Conservation (phyloP, 2,329 filamentous ascomycete species). For the Drechslerella dactyloides region DNA sequence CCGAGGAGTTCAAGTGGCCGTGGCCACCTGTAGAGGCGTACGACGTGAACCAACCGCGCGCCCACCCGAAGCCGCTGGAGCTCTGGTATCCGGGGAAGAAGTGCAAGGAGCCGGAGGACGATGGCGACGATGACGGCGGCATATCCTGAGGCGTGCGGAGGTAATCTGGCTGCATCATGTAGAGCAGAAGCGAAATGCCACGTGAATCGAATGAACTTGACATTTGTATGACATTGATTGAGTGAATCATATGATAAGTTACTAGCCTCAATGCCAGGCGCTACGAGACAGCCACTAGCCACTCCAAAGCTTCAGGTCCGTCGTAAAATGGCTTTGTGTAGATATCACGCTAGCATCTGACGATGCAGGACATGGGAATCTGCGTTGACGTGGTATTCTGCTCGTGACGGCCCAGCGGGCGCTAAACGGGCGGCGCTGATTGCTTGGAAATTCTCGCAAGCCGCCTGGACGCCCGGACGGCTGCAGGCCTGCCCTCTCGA, state of each 20-base stretch:
- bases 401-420: neutral
- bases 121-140: neutral
- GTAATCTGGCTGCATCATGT: too few relatives aligned
- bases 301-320: neutral
- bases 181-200: too few relatives aligned
- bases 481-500: neutral
- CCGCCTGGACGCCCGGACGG: neutral
- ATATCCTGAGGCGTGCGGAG: neutral
- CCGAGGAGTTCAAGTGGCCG: neutral
- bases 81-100: slow-evolving; percentile 8
- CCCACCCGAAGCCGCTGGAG: neutral
- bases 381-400: slow-evolving; percentile 14
- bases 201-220: too few relatives aligned
- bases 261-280: too few relatives aligned
- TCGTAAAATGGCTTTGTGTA: too few relatives aligned
- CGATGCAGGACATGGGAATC: neutral
- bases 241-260: too few relatives aligned
- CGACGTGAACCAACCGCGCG: neutral
- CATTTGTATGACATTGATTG: too few relatives aligned
- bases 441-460: slow-evolving; percentile 32
- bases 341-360: too few relatives aligned
- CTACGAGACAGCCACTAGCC: too few relatives aligned
- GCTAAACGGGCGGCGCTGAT: slow-evolving; percentile 40
- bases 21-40: neutral
- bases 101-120: slow-evolving; percentile 5